Percentiles rank a stretch among this genome's conserved stretches.
Evolutionary conservation across 306 rosid genomes (phyloP).

Genomic region (Castanea crenata): DNA sequence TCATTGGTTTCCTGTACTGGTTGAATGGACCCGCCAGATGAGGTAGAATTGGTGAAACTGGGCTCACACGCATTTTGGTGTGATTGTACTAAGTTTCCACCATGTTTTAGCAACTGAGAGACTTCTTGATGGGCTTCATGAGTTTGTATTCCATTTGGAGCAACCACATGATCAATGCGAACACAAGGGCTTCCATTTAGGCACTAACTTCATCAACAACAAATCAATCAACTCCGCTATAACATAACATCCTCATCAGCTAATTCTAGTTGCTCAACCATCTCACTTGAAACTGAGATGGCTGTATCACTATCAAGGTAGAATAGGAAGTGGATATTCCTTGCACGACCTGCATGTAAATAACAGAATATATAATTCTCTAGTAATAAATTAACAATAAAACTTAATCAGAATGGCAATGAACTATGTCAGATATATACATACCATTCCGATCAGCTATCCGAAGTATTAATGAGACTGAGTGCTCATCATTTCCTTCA

Average conservation of each 20-base stretch:
- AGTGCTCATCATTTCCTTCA: slow-evolving; percentile 32
- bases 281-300: slow-evolving; percentile 43
- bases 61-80: slow-evolving; percentile 9
- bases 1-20: slow-evolving; percentile 1
- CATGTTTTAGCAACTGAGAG: slow-evolving; percentile 10
- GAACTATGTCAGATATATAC: slow-evolving; percentile 9
- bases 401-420: background rate
- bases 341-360: slow-evolving; percentile 35
- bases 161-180: slow-evolving; percentile 29
- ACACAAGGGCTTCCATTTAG: slow-evolving; percentile 44
- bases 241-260: slow-evolving; percentile 31
- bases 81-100: background rate
- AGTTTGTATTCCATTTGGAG: slow-evolving; percentile 6
- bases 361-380: slow-evolving; percentile 3
- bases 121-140: background rate
- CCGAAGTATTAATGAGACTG: slow-evolving; percentile 43
- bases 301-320: slow-evolving; percentile 43
- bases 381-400: background rate
- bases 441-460: slow-evolving; percentile 40
- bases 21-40: slow-evolving; percentile 5
- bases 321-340: slow-evolving; percentile 41
- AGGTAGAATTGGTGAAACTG: slow-evolving; percentile 1
- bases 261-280: slow-evolving; percentile 49
- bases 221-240: slow-evolving; percentile 46
- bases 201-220: slow-evolving; percentile 35